These are phyloP conservation scores for Colletotrichum sp. DNA, from an alignment of 2,329 filamentous ascomycete genomes.

Conservation along the genomic window DNA sequence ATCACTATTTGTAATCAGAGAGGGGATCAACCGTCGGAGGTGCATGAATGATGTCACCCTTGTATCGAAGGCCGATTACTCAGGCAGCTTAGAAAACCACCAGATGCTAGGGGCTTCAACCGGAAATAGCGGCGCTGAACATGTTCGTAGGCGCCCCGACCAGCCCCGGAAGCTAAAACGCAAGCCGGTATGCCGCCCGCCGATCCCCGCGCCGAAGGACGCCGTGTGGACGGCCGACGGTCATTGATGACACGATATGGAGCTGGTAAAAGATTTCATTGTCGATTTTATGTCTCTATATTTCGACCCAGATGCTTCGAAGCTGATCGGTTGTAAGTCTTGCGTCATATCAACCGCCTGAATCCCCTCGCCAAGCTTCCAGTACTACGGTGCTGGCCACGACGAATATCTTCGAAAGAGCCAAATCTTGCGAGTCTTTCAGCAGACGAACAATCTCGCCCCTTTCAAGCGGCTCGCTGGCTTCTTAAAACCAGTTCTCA, in stretches of 20 bases:
- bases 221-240: fast-evolving
- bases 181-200: neutral
- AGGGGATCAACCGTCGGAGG: neutral
- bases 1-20: neutral
- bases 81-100: neutral
- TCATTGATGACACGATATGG: neutral
- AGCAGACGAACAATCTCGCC: neutral
- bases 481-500: neutral
- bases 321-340: too few relatives aligned
- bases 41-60: neutral
- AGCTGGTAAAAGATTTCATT: fast-evolving
- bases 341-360: neutral
- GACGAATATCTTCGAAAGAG: neutral
- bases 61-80: neutral
- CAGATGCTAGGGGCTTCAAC: neutral
- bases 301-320: fast-evolving
- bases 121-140: neutral
- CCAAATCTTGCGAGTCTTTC: neutral
- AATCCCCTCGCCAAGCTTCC: too few relatives aligned
- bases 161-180: neutral
- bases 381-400: too few relatives aligned
- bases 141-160: neutral
- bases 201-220: neutral
- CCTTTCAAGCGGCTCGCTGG: neutral
- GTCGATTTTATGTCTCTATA: too few relatives aligned